phyloP scores from a whole-genome alignment of 306 rosid species.

The Cyamopsis tetragonoloba region DNA sequence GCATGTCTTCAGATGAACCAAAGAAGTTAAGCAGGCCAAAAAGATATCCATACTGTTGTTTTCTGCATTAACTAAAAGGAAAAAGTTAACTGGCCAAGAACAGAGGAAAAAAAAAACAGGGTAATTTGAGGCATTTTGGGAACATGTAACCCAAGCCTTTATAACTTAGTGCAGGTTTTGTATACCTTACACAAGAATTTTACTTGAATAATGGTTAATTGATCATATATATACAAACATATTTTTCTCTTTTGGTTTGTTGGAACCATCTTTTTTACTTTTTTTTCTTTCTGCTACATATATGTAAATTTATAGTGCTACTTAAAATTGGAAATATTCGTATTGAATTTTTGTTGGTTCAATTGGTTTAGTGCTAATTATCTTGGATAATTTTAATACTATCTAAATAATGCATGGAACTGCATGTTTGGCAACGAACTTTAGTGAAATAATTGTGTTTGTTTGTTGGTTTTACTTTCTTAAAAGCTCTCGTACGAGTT shows the following conservation, averaged over 20 bases:
- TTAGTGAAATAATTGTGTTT: no score
- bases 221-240: neutral
- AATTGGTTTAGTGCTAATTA: no score
- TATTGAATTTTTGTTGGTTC: no score
- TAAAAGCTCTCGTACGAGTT: no score
- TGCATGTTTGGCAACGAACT: no score
- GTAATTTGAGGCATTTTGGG: slow-evolving; percentile 11
- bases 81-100: neutral
- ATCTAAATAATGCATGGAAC: no score
- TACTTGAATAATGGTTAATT: slow-evolving; percentile 2
- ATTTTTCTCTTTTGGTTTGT: neutral
- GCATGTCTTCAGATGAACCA: slow-evolving; percentile 13
- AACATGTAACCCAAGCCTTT: neutral
- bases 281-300: neutral
- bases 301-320: neutral
- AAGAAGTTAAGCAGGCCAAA: slow-evolving; percentile 23
- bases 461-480: no score
- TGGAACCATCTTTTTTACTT: neutral
- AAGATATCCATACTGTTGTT: slow-evolving; percentile 36
- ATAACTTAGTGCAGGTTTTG: neutral
- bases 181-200: neutral
- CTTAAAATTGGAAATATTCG: neutral
- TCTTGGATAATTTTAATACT: no score
- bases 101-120: slow-evolving; percentile 9
- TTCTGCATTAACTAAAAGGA: slow-evolving; percentile 9